Base-by-base conservation (phyloP, 192 early-diverging fungal genomes). In the Helicostylum pulchrum region DNA sequence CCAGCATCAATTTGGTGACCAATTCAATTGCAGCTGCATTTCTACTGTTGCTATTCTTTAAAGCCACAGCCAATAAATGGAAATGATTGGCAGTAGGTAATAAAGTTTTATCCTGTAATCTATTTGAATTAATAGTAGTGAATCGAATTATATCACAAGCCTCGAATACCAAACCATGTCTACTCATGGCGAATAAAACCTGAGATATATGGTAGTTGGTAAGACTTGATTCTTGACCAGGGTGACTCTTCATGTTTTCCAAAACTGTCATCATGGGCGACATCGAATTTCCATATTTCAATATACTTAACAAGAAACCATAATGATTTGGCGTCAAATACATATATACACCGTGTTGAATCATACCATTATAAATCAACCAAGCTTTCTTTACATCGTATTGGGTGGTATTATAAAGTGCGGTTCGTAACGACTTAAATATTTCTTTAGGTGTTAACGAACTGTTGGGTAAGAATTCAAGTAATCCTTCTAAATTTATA, bases 401-500 rank as follows among this genome's bases (percentile, higher is more conserved):
- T 3, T 32, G 10, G 7, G 32, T 14, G 14, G 44, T 30, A 23
- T 67, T 53, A 53, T 67, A 72, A 3, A 72, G 58, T 26, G 58
- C 53, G 12, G 34, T 50, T 14, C 71, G 64, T 32, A 72, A 51
- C 5, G 54, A 51, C 63, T 63, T 72, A 47, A 72, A 72, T 26
- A 52, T 45, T 34, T 55, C n/a, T 11, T 43, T 6, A 7, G 36
- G 11, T 0, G 32, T 15, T 19, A 64, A 30, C 2, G 11, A 17
- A 10, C 23, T 11, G 3, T 2, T 17, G 14, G 21, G 8, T 4
- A 70, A 12, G 15, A 19, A 39, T 9, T 42, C 9, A 4, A 65
- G 17, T 15, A 52, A 39, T 15, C 9, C 20, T 17, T 54, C 42
- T 14, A 65, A 4, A 31, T 65, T 39, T 2, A n/a, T 44, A 4